Conservation (phyloP, 2,329 filamentous ascomycete genomes). For the Keithomyces neogunnii region DNA sequence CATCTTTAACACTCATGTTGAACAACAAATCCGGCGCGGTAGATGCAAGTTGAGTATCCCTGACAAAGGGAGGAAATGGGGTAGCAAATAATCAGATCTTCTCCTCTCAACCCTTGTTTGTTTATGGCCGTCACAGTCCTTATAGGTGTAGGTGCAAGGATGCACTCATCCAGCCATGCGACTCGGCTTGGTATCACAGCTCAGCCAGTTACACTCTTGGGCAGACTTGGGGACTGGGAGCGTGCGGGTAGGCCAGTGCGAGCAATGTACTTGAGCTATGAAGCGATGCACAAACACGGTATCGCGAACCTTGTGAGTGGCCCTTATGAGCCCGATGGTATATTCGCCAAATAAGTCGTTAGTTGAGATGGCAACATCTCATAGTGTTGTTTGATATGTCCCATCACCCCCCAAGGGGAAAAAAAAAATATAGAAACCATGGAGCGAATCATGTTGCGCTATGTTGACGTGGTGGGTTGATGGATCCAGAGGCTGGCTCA, state of each 20-base stretch:
- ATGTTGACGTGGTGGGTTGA: too few species aligned
- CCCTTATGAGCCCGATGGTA: not conserved
- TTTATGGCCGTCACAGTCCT: not conserved
- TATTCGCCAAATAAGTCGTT: not conserved
- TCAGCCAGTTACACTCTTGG: not conserved
- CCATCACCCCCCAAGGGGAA: not conserved
- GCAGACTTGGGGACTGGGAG: not conserved
- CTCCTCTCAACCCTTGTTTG: too few species aligned
- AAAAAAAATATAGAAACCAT: not conserved
- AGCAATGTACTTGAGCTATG: too few species aligned
- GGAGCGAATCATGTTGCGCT: not conserved
- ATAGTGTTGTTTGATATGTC: not conserved
- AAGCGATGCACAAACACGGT: too few species aligned
- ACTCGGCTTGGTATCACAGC: not conserved
- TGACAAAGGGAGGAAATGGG: too few species aligned
- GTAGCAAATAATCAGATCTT: too few species aligned
- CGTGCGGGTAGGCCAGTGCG: too few species aligned
- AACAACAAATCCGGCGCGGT: not conserved
- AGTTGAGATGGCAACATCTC: not conserved
- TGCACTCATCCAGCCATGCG: not conserved
- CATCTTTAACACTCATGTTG: conserved; percentile 1
- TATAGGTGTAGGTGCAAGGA: not conserved
- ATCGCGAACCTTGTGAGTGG: too few species aligned
- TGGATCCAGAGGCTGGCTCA: too few species aligned
- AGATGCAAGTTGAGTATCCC: too few species aligned